phyloP scores from a whole-genome alignment of 805 yeast species.

The Cyberlindnera sargentensis region DNA sequence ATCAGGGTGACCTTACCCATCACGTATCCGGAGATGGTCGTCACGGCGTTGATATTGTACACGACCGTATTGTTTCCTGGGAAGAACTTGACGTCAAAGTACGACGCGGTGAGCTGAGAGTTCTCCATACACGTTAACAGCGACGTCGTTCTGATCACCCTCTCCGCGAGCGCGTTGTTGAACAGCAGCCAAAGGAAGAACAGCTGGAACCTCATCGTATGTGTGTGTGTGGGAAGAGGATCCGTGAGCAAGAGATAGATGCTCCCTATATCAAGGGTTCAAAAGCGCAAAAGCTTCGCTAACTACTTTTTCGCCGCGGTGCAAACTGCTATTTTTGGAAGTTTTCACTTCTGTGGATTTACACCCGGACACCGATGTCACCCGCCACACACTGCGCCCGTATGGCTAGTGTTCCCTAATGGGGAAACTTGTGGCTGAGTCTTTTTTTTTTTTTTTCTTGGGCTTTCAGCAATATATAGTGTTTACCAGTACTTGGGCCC shows the following conservation, averaged over 20 bases:
- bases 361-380: no score
- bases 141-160: conserved; percentile 47
- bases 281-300: no score
- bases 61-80: conserved; percentile 58
- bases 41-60: conserved; percentile 68
- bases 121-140: conserved; percentile 87
- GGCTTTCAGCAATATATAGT: no score
- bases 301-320: no score
- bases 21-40: conserved; percentile 66
- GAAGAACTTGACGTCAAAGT: conserved; percentile 66
- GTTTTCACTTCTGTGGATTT: no score
- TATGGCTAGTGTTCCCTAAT: no score
- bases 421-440: no score
- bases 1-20: conserved; percentile 58
- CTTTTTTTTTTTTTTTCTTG: no score
- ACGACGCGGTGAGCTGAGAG: conserved; percentile 80
- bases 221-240: not conserved
- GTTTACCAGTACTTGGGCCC: not conserved
- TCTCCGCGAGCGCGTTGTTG: conserved; percentile 6
- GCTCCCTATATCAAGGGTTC: no score
- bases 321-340: no score
- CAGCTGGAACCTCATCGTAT: not conserved
- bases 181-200: conserved; percentile 4
- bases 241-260: no score
- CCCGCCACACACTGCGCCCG: no score